Evolutionary conservation across 2,329 filamentous ascomycete species (phyloP).

Genomic region (Ambrosiella xylebori): DNA sequence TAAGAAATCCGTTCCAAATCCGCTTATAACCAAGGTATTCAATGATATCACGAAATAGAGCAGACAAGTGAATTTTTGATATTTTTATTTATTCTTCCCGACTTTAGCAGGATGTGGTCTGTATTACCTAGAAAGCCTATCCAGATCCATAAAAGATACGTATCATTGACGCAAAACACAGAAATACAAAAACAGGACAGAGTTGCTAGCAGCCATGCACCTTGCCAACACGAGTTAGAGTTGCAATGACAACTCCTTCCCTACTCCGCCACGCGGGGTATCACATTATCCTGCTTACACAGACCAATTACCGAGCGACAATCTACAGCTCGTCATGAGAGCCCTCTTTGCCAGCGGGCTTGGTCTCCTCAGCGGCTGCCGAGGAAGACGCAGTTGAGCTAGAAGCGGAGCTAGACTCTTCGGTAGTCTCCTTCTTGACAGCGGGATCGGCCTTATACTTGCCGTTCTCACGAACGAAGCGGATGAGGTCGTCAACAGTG

Average conservation of each 20-base stretch:
- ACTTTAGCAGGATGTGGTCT: constrained; percentile 11
- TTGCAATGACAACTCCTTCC: background rate
- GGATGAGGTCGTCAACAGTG: constrained; percentile 76
- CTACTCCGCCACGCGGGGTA: background rate
- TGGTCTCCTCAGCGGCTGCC: constrained; percentile 26
- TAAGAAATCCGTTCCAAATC: no score
- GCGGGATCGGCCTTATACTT: constrained; percentile 60
- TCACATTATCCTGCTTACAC: background rate
- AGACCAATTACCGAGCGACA: constrained; percentile 8
- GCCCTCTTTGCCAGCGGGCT: constrained; percentile 26
- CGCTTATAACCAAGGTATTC: no score
- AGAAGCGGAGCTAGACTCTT: constrained; percentile 25
- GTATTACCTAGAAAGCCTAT: constrained; percentile 4
- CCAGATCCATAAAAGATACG: constrained; percentile 10
- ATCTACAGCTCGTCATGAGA: constrained; percentile 63
- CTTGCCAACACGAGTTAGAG: background rate
- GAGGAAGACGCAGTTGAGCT: constrained; percentile 22
- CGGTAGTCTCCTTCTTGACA: constrained; percentile 34
- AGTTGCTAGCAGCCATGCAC: background rate
- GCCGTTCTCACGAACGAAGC: constrained; percentile 90
- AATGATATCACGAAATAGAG: background rate
- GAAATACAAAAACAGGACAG: constrained; percentile 4
- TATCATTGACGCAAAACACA: constrained; percentile 5
- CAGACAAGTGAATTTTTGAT: background rate
- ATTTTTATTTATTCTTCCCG: constrained; percentile 8